Conservation (phyloP, 495 filamentous ascomycete genomes). For the Evansstolkia leycettana region DNA sequence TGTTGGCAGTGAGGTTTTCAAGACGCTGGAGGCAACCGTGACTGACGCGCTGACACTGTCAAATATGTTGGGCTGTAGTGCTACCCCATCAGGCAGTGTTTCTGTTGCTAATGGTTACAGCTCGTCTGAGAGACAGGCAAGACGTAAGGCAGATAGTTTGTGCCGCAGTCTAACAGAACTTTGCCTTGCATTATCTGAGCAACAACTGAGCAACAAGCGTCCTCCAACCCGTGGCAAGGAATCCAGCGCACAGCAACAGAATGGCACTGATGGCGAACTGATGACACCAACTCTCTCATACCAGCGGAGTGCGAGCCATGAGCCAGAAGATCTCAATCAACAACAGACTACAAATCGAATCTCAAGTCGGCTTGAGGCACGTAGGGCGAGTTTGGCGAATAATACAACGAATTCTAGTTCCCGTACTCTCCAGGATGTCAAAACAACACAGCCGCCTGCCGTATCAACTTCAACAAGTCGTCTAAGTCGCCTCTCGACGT, state of each 20-base stretch:
- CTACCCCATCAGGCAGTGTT: constrained; percentile 51
- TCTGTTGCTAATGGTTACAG: constrained; percentile 36
- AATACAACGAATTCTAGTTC: constrained; percentile 11
- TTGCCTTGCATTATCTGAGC: constrained; percentile 67
- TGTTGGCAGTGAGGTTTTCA: constrained; percentile 60
- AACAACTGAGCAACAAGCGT: constrained; percentile 19
- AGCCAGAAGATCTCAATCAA: constrained; percentile 23
- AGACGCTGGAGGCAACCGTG: constrained; percentile 69
- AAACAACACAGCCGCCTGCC: constrained; percentile 12
- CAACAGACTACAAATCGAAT: constrained; percentile 47
- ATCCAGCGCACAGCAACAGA: constrained; percentile 12
- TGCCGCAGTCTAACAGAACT: constrained; percentile 89
- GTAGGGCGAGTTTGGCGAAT: constrained; percentile 49
- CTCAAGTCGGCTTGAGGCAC: constrained; percentile 59
- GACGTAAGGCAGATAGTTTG: constrained; percentile 83
- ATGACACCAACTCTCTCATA: constrained; percentile 18
- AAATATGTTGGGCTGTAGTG: constrained; percentile 56
- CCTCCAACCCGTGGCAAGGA: constrained; percentile 16
- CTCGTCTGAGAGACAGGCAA: constrained; percentile 67
- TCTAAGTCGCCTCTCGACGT: constrained; percentile 26
- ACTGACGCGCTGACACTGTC: constrained; percentile 69
- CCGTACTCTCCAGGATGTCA: not conserved
- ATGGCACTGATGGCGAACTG: constrained; percentile 19
- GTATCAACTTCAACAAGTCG: constrained; percentile 19
- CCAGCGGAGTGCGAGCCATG: constrained; percentile 29